Percentiles rank a stretch among this genome's conserved stretches.
These are phyloP conservation scores for Erodium chrysanthum DNA, from an alignment of 441 rosid species.

Conservation along the genomic window DNA sequence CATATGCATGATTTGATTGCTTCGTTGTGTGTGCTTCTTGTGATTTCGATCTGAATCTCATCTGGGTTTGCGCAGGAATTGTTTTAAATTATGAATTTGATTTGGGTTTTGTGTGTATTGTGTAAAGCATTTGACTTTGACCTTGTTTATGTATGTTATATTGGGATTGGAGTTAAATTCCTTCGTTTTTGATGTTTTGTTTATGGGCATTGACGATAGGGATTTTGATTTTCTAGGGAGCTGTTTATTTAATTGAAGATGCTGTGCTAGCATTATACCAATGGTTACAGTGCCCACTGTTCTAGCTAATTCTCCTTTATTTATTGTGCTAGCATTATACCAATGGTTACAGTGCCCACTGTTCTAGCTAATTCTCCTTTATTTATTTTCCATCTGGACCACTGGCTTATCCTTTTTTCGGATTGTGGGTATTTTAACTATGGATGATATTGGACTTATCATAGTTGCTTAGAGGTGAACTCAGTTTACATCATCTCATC, in stretches of 20 bases:
- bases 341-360: not conserved
- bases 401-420: not conserved
- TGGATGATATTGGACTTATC: not conserved
- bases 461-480: not conserved
- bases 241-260: not conserved
- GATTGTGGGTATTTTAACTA: not conserved
- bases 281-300: not conserved
- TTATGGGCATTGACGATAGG: not conserved
- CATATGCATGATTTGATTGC: not conserved
- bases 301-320: not conserved
- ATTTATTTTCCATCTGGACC: not conserved
- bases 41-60: constrained; percentile 4
- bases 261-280: not conserved
- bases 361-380: not conserved
- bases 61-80: not conserved
- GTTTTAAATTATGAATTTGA: not conserved
- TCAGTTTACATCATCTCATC: not conserved
- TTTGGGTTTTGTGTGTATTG: not conserved
- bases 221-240: not conserved
- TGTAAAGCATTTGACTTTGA: not conserved
- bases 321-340: not conserved
- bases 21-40: not conserved
- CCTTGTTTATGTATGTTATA: not conserved
- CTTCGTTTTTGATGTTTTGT: not conserved
- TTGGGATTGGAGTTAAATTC: not conserved